phyloP scores from a whole-genome alignment of 495 filamentous ascomycete genomes.

The Aspergillus homomorphus region DNA sequence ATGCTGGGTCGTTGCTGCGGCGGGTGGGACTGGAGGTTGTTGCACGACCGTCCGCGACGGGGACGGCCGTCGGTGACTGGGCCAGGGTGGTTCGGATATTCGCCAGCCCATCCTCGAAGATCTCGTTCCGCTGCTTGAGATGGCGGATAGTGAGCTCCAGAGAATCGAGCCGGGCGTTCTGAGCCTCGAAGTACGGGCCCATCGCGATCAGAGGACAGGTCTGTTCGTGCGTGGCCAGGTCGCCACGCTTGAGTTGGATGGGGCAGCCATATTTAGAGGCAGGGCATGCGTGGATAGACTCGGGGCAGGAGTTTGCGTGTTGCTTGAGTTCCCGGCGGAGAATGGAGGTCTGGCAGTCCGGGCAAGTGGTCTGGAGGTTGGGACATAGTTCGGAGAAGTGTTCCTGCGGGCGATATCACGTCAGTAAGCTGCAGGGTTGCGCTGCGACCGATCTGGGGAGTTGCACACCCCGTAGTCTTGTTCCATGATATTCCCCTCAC shows the following conservation, averaged over 20 bases:
- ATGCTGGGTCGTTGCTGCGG: slow-evolving; percentile 1
- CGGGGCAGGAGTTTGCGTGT: slow-evolving; percentile 53
- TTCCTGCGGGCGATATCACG: slow-evolving; percentile 25
- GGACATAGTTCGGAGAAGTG: slow-evolving; percentile 52
- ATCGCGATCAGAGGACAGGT: slow-evolving; percentile 58
- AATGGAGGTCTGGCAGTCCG: slow-evolving; percentile 50
- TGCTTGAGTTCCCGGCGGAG: slow-evolving; percentile 45
- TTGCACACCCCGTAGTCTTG: slow-evolving; percentile 54
- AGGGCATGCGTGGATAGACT: slow-evolving; percentile 50
- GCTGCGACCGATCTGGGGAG: background rate
- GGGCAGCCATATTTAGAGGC: slow-evolving; percentile 58
- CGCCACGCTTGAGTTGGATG: slow-evolving; percentile 45
- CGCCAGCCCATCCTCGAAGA: slow-evolving; percentile 53
- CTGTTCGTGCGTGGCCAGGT: slow-evolving; percentile 50
- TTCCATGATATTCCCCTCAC: slow-evolving; percentile 53
- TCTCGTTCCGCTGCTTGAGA: slow-evolving; percentile 55
- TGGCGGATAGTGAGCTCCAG: slow-evolving; percentile 56
- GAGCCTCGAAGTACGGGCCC: slow-evolving; percentile 55
- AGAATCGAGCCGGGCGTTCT: slow-evolving; percentile 53
- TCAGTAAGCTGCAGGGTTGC: slow-evolving; percentile 4
- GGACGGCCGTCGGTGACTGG: slow-evolving; percentile 31
- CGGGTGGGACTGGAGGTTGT: background rate
- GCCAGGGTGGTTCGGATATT: slow-evolving; percentile 44
- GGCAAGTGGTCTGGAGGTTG: slow-evolving; percentile 47
- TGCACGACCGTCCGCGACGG: slow-evolving; percentile 4